phyloP scores from a whole-genome alignment of 2,329 filamentous ascomycete species.

The Arthrobotrys iridis region DNA sequence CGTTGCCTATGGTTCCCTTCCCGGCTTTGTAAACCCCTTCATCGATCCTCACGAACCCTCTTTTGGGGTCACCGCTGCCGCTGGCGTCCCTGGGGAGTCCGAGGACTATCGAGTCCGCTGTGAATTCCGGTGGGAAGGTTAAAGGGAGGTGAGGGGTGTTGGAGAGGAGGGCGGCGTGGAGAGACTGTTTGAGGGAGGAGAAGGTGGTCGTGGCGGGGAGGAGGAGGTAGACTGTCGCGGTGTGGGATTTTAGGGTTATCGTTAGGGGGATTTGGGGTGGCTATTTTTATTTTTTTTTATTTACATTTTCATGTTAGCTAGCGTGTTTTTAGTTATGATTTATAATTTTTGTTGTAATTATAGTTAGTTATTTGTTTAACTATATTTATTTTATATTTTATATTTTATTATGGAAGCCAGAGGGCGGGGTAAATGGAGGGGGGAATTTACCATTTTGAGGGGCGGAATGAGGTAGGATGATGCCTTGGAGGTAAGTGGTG shows the following conservation, averaged over 20 bases:
- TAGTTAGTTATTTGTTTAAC: no score
- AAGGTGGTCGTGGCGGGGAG: conserved; percentile 18
- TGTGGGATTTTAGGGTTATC: conserved; percentile 47
- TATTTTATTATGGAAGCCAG: no score
- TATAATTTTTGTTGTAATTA: no score
- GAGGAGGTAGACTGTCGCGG: conserved; percentile 48
- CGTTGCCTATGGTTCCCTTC: background rate
- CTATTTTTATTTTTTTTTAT: conserved; percentile 2
- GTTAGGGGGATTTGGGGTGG: conserved; percentile 24
- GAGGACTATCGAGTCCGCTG: conserved; percentile 7
- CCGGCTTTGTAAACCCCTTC: conserved; percentile 3
- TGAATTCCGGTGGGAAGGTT: background rate
- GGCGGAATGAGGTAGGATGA: no score
- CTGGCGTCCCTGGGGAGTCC: conserved; percentile 31
- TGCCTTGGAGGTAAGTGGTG: background rate
- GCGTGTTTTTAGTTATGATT: no score
- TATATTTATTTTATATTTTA: no score
- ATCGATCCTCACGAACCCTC: conserved; percentile 23
- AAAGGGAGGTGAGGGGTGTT: conserved; percentile 31
- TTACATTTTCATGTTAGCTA: no score
- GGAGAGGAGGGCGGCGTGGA: conserved; percentile 10
- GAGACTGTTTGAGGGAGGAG: conserved; percentile 14
- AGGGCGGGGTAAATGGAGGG: no score
- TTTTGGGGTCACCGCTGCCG: conserved; percentile 4
- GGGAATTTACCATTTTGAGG: no score